Percentiles rank a stretch among this genome's conserved stretches.
Evolutionary conservation across 139 green algal species (phyloP).

Genomic region (Coelastrella sp.): DNA sequence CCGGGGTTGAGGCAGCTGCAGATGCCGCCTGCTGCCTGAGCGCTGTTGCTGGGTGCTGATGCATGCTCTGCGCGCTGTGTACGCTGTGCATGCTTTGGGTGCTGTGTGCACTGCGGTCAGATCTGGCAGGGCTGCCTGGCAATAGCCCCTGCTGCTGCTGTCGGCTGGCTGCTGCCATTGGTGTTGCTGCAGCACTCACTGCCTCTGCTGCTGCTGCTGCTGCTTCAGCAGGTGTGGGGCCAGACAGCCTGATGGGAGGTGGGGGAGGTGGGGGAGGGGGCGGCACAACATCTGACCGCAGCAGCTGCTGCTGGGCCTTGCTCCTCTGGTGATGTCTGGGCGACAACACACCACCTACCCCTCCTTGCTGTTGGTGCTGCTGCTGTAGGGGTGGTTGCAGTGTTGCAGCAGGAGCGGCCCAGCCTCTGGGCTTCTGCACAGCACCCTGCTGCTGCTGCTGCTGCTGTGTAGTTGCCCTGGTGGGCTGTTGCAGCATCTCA

Average conservation of each 20-base stretch:
- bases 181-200: neutral
- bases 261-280: neutral
- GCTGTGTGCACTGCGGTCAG: conserved; percentile 22
- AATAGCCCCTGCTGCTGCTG: neutral
- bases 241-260: conserved; percentile 20
- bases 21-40: neutral
- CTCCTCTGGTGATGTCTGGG: neutral
- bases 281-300: neutral
- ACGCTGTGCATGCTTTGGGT: neutral
- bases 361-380: conserved; percentile 6
- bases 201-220: conserved; percentile 39
- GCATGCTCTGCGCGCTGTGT: neutral
- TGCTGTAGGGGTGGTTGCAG: neutral
- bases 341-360: neutral
- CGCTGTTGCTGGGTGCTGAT: neutral
- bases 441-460: conserved; percentile 14
- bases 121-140: conserved; percentile 18
- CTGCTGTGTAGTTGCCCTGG: neutral
- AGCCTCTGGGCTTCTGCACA: neutral
- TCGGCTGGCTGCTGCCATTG: neutral
- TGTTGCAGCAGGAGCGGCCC: neutral
- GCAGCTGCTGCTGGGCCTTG: conserved; percentile 12
- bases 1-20: neutral
- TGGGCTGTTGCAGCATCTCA: conserved; percentile 13
- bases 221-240: neutral